Base-by-base conservation (phyloP, 208 protist genomes). In the Blechomonas ayalai region DNA sequence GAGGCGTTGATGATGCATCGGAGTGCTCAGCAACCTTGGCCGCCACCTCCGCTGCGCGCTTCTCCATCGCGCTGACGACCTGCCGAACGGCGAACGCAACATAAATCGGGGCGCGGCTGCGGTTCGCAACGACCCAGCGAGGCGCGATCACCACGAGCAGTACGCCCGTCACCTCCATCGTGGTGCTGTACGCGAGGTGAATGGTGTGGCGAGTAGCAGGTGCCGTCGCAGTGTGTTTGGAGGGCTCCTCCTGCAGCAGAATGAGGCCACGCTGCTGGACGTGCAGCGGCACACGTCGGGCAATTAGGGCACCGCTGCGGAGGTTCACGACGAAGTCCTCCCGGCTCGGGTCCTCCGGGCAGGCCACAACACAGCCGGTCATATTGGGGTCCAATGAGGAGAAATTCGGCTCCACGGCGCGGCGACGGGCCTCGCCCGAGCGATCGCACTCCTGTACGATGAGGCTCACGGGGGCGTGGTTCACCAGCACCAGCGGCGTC, bases 71-170 rank as follows among this genome's bases (percentile, higher is more conserved):
- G 23, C 48, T 79, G 9, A 74, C 50, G 32, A 52, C 67, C n/a
- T 36, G 47, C 49, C 71, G 55, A 18, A 53, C 40, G 2, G 72
- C 56, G 32, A 72, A 66, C 2, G 68, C 75, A 6, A 82, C 66
- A 53, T 80, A 85, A 13, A 93, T 54, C 7, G 67, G 58, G 5
- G 62, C 42, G 15, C 52, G 55, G 18, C 57, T 85, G 49, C 79
- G 76, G 60, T 95, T 95, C 13, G 83, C 72, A n/a, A 95, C 18
- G 15, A 89, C 54, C 82, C 86, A 95, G 4, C 82, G 86, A 18
- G 82, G 82, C 5, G 75, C 73, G 43, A 95, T 77, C n/a, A 56
- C 70, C 20, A 95, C 78, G 18, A 82, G 66, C 13, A 73, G 33
- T 1, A 70, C 54, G 3, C 86, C 82, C 44, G 44, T 67, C 42